phyloP scores from a whole-genome alignment of 2,329 filamentous ascomycete species.

The Colletotrichum sidae region DNA sequence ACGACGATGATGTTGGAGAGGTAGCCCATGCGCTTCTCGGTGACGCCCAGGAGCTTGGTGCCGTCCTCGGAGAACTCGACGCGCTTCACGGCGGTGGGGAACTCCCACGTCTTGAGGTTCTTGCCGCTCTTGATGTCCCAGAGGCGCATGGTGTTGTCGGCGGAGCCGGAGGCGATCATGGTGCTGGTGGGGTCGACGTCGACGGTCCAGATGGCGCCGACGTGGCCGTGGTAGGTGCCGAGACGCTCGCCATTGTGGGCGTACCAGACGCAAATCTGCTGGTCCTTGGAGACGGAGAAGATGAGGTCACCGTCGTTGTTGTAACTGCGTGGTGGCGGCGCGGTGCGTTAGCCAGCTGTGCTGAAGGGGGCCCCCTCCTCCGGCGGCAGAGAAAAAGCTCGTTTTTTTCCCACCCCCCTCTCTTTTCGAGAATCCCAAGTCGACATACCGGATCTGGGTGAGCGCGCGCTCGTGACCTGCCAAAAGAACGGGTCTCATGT shows the following conservation, averaged over 20 bases:
- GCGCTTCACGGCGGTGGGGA: conserved; percentile 95
- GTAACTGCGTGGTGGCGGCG: conserved; percentile 65
- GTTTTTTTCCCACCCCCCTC: conserved; percentile 22
- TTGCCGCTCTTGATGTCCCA: conserved; percentile 96
- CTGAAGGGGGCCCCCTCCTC: conserved; percentile 5
- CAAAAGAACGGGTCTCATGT: conserved; percentile 96
- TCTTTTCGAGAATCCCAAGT: background rate
- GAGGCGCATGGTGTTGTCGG: conserved; percentile 97
- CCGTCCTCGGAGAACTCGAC: conserved; percentile 98
- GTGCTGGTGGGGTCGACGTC: conserved; percentile 94
- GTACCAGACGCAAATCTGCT: conserved; percentile 97
- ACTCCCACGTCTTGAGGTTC: conserved; percentile 97
- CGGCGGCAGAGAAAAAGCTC: conserved; percentile 16
- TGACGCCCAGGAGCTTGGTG: conserved; percentile 89
- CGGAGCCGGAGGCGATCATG: conserved; percentile 93
- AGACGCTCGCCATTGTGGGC: conserved; percentile 97
- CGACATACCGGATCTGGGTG: conserved; percentile 86
- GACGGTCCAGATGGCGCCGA: conserved; percentile 98
- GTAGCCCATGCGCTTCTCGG: conserved; percentile 98
- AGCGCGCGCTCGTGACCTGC: conserved; percentile 96
- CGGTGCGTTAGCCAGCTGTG: conserved; percentile 25
- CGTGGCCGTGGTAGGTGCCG: conserved; percentile 95
- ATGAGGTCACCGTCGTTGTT: conserved; percentile 96
- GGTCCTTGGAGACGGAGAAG: conserved; percentile 96
- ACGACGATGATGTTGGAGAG: conserved; percentile 93